Evolutionary conservation across 1,139 yeast species (phyloP).

Genomic region (Yamadazyma siamensis): DNA sequence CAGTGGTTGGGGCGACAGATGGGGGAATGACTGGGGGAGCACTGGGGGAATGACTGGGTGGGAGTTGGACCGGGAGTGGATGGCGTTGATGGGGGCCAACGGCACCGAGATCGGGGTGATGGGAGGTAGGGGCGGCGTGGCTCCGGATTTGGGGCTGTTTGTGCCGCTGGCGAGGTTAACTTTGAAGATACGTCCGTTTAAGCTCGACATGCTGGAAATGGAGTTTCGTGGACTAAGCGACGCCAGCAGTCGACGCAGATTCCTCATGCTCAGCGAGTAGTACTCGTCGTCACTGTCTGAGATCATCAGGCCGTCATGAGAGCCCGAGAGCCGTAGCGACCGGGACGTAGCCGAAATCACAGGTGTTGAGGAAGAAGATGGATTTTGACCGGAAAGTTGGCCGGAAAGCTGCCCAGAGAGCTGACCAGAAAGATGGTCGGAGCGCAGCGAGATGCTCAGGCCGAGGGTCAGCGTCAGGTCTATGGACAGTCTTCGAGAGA

Average conservation of each 20-base stretch:
- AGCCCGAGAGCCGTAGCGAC: too few species aligned
- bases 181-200: conserved; percentile 41
- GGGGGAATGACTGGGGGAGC: neutral
- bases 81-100: neutral
- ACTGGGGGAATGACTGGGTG: conserved; percentile 2
- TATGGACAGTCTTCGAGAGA: conserved; percentile 32
- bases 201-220: conserved; percentile 40
- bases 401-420: too few species aligned
- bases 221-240: conserved; percentile 47
- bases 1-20: neutral
- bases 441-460: too few species aligned
- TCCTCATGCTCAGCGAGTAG: conserved; percentile 23
- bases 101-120: conserved; percentile 4
- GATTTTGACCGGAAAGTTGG: too few species aligned
- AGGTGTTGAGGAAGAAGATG: neutral
- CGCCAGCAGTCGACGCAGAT: conserved; percentile 21
- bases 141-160: conserved; percentile 2
- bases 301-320: too few species aligned
- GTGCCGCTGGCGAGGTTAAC: conserved; percentile 11
- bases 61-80: neutral
- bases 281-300: conserved; percentile 43
- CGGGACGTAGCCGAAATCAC: too few species aligned
- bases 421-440: too few species aligned
- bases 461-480: conserved; percentile 31
- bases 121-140: conserved; percentile 2